Evolutionary conservation across 2,329 filamentous ascomycete genomes (phyloP), one percentile per base, ranked within the genome.

Genomic region (Pyrenophora graminea): DNA sequence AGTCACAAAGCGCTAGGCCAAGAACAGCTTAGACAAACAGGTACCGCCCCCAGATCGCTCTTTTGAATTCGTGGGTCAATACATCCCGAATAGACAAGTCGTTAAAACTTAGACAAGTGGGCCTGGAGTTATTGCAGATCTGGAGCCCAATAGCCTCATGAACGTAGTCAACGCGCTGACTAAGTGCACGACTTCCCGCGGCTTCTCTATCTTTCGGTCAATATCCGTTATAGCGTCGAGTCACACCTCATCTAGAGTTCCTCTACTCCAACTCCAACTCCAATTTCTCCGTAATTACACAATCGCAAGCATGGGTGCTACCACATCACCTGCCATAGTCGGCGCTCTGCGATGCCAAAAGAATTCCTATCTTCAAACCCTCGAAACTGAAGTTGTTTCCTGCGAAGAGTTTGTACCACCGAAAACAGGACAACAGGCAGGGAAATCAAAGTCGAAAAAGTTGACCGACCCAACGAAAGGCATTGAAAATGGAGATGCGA

Each of bases 341-440:
- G 68, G 68, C 39, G 66, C 68, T 38, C 48, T 70, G 12, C 59
- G 55, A 39, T 71, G 67, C 38, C 68, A 71, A 25, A 68, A 64
- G 45, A 56, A 71, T 31, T 69, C 67, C 42, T 71, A 71, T 49
- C 59, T 69, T 15, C 58, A 63, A 34, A 60, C 48, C 6, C 57
- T 71, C 30, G 60, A 69, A 21, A 70, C 68, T 3, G 51, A 64
- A 48, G 68, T 71, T 1, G 59, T 71, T 8, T 68, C 67, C 6
- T 71, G 68, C 46, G 56, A 53, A 3, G 67, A 71, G 45, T 69
- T 63, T 36, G 48, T 53, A 8, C 60, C 59, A 15, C 63, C 64
- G 15, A 59, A 60, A 45, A 17, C 51, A 30, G 33, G 50, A 9
- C 56, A 62, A 33, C 46, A 51, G 42, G 51, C 31, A 7, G 50